Base-by-base conservation (phyloP, 2,329 filamentous ascomycete genomes). In the Fusarium anthophilum region DNA sequence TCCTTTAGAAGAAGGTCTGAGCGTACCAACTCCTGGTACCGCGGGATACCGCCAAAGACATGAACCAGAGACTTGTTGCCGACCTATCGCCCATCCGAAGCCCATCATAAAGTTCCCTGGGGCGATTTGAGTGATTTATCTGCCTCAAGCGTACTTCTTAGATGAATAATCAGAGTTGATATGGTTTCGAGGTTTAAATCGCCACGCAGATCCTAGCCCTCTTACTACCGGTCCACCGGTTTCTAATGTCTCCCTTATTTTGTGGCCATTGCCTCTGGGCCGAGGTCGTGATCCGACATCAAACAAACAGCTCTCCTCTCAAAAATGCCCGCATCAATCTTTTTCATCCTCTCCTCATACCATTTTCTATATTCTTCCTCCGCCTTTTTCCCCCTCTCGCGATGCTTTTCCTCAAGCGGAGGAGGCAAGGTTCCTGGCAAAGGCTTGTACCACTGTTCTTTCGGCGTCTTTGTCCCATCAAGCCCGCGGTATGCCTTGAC, bases 391-490 rank as follows among this genome's bases (percentile, higher is more conserved):
- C 37, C 43, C 8, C 6, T 6, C 30, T 69, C 26, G 4, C 59
- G 54, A 41, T 69, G 37, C 6, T 69, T 11, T 22, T 70, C 59
- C 24, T 39, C 58, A 1, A 69, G 12, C 1, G 43, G 59, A 3
- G 50, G 44, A 17, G 66, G 64, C 15, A 69, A 30, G 1, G 43
- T 57, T 14, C 45, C 66, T 2, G 51, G 35, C 6, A 22, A 20
- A 13, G 64, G 66, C 26, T 63, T 48, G 4, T 53, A 54, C 64
- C 64, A 69, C 28, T 63, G 35, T 3, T 58, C 57, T 26, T 63
- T 57, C 7, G 64, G 64, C 2, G 37, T 79, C 15, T 83, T 84
- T 79, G 82, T 81, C 80, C 60, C 78, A 37, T 77, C 70, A 20
- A 74, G 55, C 6, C 70, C 75, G 10, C 68, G 60, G 12, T 63